Evolutionary conservation across 345 rosid species (phyloP).

Genomic region (Iberis pinnata): DNA sequence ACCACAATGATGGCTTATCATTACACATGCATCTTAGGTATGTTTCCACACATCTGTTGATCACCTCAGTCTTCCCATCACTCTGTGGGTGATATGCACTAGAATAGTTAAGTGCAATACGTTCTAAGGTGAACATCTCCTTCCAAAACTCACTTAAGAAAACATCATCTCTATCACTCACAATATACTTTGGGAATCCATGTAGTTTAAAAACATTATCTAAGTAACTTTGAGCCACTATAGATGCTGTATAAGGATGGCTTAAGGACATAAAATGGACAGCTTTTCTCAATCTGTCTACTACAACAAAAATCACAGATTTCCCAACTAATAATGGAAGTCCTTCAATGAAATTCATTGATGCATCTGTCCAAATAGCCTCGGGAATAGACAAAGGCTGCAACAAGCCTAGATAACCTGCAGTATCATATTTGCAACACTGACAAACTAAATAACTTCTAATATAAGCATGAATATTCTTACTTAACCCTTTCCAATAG

Average conservation of each 20-base stretch:
- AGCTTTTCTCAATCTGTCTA: neutral
- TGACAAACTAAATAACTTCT: neutral
- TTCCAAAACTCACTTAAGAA: neutral
- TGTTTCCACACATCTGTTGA: too few relatives aligned
- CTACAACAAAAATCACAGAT: neutral
- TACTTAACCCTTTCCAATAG: neutral
- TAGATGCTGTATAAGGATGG: too few relatives aligned
- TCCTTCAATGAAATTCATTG: neutral
- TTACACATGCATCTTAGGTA: too few relatives aligned
- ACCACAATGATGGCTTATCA: too few relatives aligned
- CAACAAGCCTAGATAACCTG: neutral
- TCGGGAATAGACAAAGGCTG: neutral
- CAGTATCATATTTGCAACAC: neutral
- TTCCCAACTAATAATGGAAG: neutral
- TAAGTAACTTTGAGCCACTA: neutral
- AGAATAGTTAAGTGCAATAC: too few relatives aligned
- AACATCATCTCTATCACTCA: neutral
- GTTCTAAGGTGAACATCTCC: neutral
- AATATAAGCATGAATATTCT: neutral
- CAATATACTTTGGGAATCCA: neutral
- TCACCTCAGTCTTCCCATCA: too few relatives aligned
- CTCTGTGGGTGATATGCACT: too few relatives aligned
- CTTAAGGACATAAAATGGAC: neutral
- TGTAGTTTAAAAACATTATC: neutral
- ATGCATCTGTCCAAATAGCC: neutral